Evolutionary conservation across 257 asterid species (phyloP).

Genomic region (Apocynum venetum): DNA sequence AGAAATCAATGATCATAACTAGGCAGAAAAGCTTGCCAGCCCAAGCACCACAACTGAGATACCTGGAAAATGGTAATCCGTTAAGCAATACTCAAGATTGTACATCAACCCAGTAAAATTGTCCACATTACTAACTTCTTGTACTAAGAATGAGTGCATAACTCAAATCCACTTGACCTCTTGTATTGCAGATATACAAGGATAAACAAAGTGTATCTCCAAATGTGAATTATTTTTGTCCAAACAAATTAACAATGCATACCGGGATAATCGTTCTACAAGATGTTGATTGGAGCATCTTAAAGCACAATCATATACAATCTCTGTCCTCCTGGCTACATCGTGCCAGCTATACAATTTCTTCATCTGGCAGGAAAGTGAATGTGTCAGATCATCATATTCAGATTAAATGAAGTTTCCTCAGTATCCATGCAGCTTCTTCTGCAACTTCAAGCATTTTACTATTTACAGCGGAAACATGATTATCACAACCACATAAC

Average conservation of each 20-base stretch:
- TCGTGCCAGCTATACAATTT: slow-evolving; percentile 94
- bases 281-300: slow-evolving; percentile 73
- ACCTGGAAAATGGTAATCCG: slow-evolving; percentile 38
- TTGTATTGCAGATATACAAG: neutral
- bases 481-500: neutral
- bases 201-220: neutral
- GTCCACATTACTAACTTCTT: neutral
- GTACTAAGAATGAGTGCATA: neutral
- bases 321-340: slow-evolving; percentile 88
- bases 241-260: slow-evolving; percentile 6
- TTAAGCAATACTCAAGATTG: neutral
- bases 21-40: slow-evolving; percentile 92
- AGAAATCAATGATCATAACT: slow-evolving; percentile 77
- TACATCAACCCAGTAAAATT: neutral
- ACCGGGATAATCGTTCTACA: slow-evolving; percentile 78
- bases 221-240: neutral
- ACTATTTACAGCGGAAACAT: neutral
- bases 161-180: neutral
- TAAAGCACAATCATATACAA: slow-evolving; percentile 77
- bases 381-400: neutral
- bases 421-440: neutral
- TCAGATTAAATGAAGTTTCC: neutral
- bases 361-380: slow-evolving; percentile 58
- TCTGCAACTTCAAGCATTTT: neutral
- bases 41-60: slow-evolving; percentile 89